phyloP scores from a whole-genome alignment of 2,329 filamentous ascomycete species.

The Fusarium sp. region DNA sequence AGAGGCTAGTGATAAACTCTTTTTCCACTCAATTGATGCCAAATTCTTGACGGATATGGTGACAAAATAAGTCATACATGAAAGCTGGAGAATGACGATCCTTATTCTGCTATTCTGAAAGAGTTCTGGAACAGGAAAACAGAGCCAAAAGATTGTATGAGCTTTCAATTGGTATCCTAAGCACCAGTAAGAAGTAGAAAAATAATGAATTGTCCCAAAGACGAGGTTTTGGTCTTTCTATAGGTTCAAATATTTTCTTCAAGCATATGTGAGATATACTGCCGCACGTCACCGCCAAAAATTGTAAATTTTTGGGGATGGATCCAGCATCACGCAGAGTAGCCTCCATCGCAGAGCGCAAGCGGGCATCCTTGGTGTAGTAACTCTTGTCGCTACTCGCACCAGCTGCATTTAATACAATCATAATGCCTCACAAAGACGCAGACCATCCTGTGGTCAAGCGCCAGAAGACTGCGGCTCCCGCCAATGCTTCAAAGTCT shows the following conservation, averaged over 20 bases:
- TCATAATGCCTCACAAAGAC: constrained; percentile 68
- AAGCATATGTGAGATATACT: constrained; percentile 8
- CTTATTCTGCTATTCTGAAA: background rate
- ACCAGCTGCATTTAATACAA: constrained; percentile 20
- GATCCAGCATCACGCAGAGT: constrained; percentile 36
- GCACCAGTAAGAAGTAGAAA: background rate
- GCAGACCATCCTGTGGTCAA: constrained; percentile 76
- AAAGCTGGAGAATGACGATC: background rate
- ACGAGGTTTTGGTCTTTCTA: background rate
- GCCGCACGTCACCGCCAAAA: constrained; percentile 50
- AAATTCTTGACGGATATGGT: background rate
- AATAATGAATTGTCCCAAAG: background rate
- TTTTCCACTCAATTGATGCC: constrained; percentile 8
- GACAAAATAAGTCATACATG: constrained; percentile 18
- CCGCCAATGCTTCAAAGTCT: constrained; percentile 53
- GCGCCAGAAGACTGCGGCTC: constrained; percentile 72
- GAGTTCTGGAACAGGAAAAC: background rate
- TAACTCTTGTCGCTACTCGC: constrained; percentile 7
- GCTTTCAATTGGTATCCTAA: rapidly evolving
- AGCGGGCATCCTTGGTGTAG: constrained; percentile 28
- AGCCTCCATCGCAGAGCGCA: constrained; percentile 38
- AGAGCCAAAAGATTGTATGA: rapidly evolving
- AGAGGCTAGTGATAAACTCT: constrained; percentile 9
- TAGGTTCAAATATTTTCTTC: constrained; percentile 3
- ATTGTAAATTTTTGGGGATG: constrained; percentile 47